Evolutionary conservation across 2,329 filamentous ascomycete species (phyloP).

Genomic region (Scorias spongiosa): DNA sequence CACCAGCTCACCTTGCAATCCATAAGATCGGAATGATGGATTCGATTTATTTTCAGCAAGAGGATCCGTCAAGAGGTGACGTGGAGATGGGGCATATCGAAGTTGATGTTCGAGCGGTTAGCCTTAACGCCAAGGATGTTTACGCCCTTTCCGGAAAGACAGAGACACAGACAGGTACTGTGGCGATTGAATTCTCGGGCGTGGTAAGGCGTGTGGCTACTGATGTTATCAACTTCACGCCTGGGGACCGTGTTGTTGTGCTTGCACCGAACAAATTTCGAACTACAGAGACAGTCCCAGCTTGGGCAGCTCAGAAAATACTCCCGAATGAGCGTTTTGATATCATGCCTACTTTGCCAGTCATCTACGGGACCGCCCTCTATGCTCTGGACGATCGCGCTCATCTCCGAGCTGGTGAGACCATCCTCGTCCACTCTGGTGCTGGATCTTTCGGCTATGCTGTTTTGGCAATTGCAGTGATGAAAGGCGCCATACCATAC

Average conservation of each 20-base stretch:
- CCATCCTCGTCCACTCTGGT: constrained; percentile 20
- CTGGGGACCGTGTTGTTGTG: not conserved
- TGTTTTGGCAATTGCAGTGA: constrained; percentile 13
- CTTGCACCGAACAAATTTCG: not conserved
- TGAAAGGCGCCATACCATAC: constrained; percentile 16
- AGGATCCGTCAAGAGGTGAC: too few relatives aligned
- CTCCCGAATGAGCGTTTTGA: too few relatives aligned
- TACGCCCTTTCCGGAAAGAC: too few relatives aligned
- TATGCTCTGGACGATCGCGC: constrained; percentile 15
- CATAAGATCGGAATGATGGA: not conserved
- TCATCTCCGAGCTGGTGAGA: constrained; percentile 19
- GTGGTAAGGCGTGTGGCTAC: too few relatives aligned
- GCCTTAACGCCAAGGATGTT: too few relatives aligned
- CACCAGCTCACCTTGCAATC: not conserved
- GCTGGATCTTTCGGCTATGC: constrained; percentile 19
- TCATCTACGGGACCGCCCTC: constrained; percentile 10
- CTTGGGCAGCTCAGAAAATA: too few relatives aligned
- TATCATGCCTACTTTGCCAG: not conserved
- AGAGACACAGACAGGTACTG: too few relatives aligned
- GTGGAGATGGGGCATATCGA: too few relatives aligned
- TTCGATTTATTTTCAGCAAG: not conserved
- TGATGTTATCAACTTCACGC: too few relatives aligned
- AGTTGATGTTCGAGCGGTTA: too few relatives aligned
- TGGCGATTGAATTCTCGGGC: too few relatives aligned
- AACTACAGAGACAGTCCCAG: not conserved